Evolutionary conservation across 2,329 filamentous ascomycete species (phyloP), one percentile per base, ranked within the genome.

Genomic region (Malbranchea zuffiana): DNA sequence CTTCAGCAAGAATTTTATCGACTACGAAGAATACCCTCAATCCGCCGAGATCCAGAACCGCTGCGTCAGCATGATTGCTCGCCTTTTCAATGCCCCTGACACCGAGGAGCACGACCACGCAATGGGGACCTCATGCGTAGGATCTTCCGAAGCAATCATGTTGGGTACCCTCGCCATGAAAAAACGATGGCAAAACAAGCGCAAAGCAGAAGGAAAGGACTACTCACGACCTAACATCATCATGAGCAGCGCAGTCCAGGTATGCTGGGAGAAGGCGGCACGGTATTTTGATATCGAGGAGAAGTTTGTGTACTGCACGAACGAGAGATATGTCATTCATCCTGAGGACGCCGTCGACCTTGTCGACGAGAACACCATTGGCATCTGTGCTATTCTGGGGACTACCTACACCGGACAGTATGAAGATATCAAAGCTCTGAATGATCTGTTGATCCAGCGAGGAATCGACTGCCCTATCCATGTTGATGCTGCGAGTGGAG

Each of bases 351-450:
- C 72, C 2, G 71, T 79, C 10, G 65, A 74, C 35, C 56, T 79
- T 17, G 61, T 78, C 5, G 75, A 80, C 43, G 75, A 80, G 61
- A 80, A 80, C 57, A 80, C 75, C 3, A 95, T 96, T 52, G 88
- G 88, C 42, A 95, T 95, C 51, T 94, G 86, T 54, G 73, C 77
- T 40, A 95, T 96, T 47, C 63, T 96, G 2, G 88, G 87, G 6
- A 90, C 85, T 2, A 96, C 88, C 0, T 95, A 95, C 62, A 95
- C 88, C 0, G 88, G 88, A 44, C 82, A 95, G 66, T 93, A 96
- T 52, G 88, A 95, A 63, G 86, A 95, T 51, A 79, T 87, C 54
- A 88, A 94, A 68, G 78, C 73, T 7, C 82, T 96, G 61, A 95
- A 94, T 51, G 85, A 95, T 56, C 67, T 95, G 29, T 68, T 96